Base-by-base conservation (phyloP, 2,329 filamentous ascomycete genomes). In the Epichloe coenophiala region DNA sequence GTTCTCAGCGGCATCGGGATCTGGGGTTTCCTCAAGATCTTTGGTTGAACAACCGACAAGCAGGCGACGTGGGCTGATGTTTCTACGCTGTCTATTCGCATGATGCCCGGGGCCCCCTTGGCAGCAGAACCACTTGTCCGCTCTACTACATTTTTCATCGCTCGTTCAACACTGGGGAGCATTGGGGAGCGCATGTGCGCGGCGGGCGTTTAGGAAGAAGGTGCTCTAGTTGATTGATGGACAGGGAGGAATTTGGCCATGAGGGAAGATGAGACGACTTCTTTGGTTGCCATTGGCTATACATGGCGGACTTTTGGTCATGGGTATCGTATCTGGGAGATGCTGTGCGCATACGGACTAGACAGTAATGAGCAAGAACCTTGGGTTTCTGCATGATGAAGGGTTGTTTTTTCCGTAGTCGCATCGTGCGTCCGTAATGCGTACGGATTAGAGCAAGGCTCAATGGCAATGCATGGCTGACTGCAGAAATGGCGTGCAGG, bases 1-100 rank as follows among this genome's bases (percentile, higher is more conserved):
- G 81, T 95, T 27, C 74, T 98, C 47, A 95, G 88, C 63, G 89
- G 90, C 23, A 69, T 88, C 44, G 90, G 90, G 6, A 81, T 98
- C 54, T 95, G 87, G 84, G 86, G 84, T 0, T 96, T 98, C 65
- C 75, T 97, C 60, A 94, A 86, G 70, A 66, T 89, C 46, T 96
- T 96, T 74, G 84, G 83, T 49, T 81, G 72, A 65, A 36, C 13
- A 12, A 23, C 19, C 7, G 21, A 8, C 4, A 17, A 19, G 6
- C n/a, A 37, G 7, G 5, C 5, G 5, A n/a, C 44, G 9, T n/a
- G 15, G 9, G 27, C 27, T 31, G 27, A 31, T 17, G 8, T 9
- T 9, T 31, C 1, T 31, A 11, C 27, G 27, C 27, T 11, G 8
- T 31, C 3, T 31, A 31, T 31, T 11, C 9, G 9, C 27, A 31